A percentile compares a stretch with the other conserved stretches of the same genome.
Conservation (phyloP, 2,329 filamentous ascomycete species). For the Diaporthe humulicola region DNA sequence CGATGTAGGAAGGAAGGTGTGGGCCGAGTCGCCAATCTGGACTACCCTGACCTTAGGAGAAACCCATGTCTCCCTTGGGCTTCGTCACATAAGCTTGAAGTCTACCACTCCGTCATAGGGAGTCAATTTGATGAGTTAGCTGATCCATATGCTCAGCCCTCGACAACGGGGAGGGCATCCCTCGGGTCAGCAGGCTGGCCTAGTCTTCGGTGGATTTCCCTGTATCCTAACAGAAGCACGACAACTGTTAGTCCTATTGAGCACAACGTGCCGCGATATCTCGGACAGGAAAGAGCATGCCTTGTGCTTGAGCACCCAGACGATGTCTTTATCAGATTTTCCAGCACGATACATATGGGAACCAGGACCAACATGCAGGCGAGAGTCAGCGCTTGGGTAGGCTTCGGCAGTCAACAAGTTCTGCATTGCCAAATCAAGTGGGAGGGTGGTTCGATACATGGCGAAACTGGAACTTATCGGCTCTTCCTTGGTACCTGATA, state of each 20-base stretch:
- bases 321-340: background rate
- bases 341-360: background rate
- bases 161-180: background rate
- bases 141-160: background rate
- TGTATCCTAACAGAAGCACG: background rate
- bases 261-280: background rate
- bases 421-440: background rate
- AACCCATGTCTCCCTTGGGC: background rate
- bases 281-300: background rate
- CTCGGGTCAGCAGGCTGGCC: background rate
- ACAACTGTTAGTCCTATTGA: background rate
- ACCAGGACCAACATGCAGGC: background rate
- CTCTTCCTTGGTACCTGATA: background rate
- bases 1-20: background rate
- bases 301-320: background rate
- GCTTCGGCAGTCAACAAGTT: background rate
- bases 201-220: background rate
- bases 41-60: background rate
- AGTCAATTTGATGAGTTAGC: background rate
- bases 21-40: background rate
- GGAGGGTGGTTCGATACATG: background rate
- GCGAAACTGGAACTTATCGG: background rate
- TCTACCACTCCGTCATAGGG: background rate
- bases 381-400: background rate
- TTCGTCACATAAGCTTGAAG: background rate